phyloP scores from a whole-genome alignment of 129 eudicot genomes.

The Helianthus tuberosus region DNA sequence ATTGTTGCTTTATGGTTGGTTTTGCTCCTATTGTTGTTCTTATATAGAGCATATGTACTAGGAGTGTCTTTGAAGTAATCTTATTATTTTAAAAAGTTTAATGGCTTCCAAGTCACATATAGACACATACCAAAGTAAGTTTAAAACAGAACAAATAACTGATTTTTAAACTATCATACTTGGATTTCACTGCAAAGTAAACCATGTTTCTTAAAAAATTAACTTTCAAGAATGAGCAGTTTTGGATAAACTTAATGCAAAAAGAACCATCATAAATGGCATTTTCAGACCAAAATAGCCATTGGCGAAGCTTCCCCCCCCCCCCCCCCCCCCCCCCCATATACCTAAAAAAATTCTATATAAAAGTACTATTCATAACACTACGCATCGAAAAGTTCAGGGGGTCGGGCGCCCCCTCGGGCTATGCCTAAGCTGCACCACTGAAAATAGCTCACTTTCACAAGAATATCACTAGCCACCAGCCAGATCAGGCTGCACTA shows the following conservation, averaged over 20 bases:
- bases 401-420: too few species aligned
- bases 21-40: conserved; percentile 16
- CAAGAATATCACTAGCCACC: background rate
- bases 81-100: conserved; percentile 9
- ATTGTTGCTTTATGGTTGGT: conserved; percentile 20
- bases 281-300: background rate
- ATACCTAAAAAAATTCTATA: too few species aligned
- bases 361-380: too few species aligned
- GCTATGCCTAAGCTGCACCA: too few species aligned
- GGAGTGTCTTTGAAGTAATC: conserved; percentile 35
- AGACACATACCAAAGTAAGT: conserved; percentile 13
- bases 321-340: too few species aligned
- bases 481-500: conserved; percentile 16
- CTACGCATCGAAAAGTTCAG: too few species aligned
- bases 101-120: conserved; percentile 16
- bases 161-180: background rate
- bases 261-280: background rate
- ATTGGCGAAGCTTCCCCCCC: too few species aligned
- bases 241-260: background rate
- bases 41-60: conserved; percentile 27
- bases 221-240: conserved; percentile 15
- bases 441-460: too few species aligned
- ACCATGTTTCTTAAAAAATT: conserved; percentile 11
- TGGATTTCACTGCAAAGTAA: background rate
- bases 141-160: conserved; percentile 3